Evolutionary conservation across 2,329 filamentous ascomycete genomes (phyloP), one percentile per base, ranked within the genome.

Genomic region (Hypoxylon sp.): DNA sequence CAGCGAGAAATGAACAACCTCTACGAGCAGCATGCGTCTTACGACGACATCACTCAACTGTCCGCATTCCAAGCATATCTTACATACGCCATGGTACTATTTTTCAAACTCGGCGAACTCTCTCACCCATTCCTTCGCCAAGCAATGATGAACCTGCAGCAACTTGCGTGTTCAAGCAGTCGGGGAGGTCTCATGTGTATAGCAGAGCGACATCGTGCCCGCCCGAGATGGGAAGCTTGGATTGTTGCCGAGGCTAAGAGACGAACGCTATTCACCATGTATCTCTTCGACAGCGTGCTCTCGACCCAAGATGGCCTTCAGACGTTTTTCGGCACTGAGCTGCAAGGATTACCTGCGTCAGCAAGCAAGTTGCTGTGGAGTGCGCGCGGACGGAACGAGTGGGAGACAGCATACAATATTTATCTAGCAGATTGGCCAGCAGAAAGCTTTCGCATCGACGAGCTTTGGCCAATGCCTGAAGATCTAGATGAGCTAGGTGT

Each of bases 191-290:
- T 82, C 1, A 62, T 74, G 6, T 80, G 75, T 34, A 26, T 53
- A 0, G 72, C 73, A 1, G 79, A 82, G 45, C 61, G 67, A 9
- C 48, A 66, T 2, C 64, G 65, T 0, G 51, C 61, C 0, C 70
- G 73, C 2, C 80, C 80, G 0, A 65, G 45, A 5, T 82, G 80
- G 80, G 78, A 81, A 48, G 67, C 71, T 1, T 84, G 81, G 81
- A 74, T 82, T 3, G 62, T 79, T 0, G 75, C 75, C 0, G 78
- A 80, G 31, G 71, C 80, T 0, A 83, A 81, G 52, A 71, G 80
- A 2, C 72, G 81, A 3, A 75, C 77, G 0, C 51, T 84, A 0
- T 81, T 73, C 49, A 69, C 71, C 0, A 78, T 81, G 73, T 83
- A 82, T 45, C 64, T 83, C 2, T 75, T 83, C 31, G 78, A 79